Evolutionary conservation across 2,329 filamentous ascomycete genomes (phyloP).

Genomic region (Orbilia quercus): DNA sequence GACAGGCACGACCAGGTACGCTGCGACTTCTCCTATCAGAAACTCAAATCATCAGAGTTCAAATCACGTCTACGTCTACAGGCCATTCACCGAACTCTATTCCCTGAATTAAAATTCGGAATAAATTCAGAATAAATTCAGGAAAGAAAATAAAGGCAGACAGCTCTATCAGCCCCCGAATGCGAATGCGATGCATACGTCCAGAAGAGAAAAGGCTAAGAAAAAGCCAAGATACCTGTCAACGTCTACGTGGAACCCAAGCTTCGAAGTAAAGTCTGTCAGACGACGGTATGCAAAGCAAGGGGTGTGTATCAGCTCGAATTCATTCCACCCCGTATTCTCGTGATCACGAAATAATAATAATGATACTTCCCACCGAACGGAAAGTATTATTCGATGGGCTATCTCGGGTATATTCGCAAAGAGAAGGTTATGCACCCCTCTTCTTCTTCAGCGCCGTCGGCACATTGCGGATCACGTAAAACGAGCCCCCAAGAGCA

Average conservation of each 20-base stretch:
- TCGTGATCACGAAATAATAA: slow-evolving; percentile 9
- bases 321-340: background rate
- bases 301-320: background rate
- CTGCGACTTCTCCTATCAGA: background rate
- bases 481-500: slow-evolving; percentile 1
- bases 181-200: no score
- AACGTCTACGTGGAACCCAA: background rate
- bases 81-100: slow-evolving; percentile 9
- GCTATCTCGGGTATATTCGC: slow-evolving; percentile 22
- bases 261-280: background rate
- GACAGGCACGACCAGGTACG: background rate
- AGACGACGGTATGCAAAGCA: background rate
- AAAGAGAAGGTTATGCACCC: slow-evolving; percentile 22
- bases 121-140: no score
- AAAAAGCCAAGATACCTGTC: background rate
- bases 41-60: slow-evolving; percentile 19
- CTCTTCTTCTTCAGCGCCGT: background rate
- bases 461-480: slow-evolving; percentile 21
- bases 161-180: background rate
- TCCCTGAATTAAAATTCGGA: background rate
- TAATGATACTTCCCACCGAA: no score
- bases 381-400: no score
- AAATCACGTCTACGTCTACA: background rate
- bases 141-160: background rate
- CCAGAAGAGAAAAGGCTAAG: no score